Base-by-base conservation (phyloP, 805 yeast genomes). In the Wickerhamiella sorbophila region DNA sequence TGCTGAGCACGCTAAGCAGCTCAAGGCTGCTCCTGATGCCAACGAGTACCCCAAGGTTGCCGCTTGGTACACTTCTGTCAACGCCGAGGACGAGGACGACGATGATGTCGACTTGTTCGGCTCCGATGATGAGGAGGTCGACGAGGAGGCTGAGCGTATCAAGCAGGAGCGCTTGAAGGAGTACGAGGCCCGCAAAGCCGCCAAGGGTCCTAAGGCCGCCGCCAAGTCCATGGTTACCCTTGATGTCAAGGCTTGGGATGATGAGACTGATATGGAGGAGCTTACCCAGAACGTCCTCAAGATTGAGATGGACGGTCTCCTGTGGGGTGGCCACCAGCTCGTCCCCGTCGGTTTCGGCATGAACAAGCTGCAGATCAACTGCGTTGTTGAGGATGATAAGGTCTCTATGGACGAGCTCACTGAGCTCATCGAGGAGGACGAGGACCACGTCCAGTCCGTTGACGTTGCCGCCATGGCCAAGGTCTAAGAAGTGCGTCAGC, bases 201-300 rank as follows among this genome's bases (percentile, higher is more conserved):
- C 88, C 56, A 82, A 82, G 73, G 93, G 93, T 65, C 85, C 97
- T 60, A 86, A 86, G 77, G 86, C 97, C 61, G 95, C 95, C 69
- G 96, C 98, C 63, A 91, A 91, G 76, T 84, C 96, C 49, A 71
- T 86, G 56, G 95, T 91, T 62, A 88, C 99, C 61, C 63, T 91
- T 59, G 98, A 91, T 59, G 94, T 91, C 59, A 91, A 91, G 79
- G 97, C 96, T 72, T 91, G 99, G 99, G 98, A 91, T 70, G 98
- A 91, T 63, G 97, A 91, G 76, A 91, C 99, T 57, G 79, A 88
- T 64, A 74, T 91, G 64, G 94, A 91, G 50, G 79, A 79, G 67
- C 64, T 91, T 71, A 67, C 84, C 56, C 87, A 80, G 50, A 75
- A 77, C 69, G 95, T 86, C 62, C 87, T 85, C 77, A 62, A 74